Percentiles rank a stretch among this genome's conserved stretches.
These are phyloP conservation scores for Colletotrichum limetticola DNA, from an alignment of 2,329 filamentous ascomycete species.

Conservation along the genomic window DNA sequence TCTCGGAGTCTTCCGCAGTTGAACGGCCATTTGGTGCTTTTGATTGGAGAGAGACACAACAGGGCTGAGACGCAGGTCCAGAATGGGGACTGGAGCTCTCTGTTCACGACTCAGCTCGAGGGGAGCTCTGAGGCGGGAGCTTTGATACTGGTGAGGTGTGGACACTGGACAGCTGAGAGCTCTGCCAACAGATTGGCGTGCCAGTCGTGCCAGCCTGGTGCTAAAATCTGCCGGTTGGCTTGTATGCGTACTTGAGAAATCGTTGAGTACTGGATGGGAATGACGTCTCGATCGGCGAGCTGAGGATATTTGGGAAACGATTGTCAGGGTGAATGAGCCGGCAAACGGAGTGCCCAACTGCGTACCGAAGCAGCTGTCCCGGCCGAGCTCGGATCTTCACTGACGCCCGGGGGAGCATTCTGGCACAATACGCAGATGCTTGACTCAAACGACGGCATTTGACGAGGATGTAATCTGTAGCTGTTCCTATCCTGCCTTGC, in stretches of 20 bases:
- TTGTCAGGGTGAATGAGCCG: not conserved
- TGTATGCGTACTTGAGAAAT: not conserved
- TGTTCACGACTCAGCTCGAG: not conserved
- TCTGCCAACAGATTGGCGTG: too few species aligned
- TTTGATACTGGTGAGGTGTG: not conserved
- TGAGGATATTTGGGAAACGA: not conserved
- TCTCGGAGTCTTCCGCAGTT: slow-evolving; percentile 15
- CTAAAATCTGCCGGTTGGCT: too few species aligned
- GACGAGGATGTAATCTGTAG: not conserved
- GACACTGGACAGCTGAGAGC: too few species aligned
- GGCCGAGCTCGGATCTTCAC: slow-evolving; percentile 14
- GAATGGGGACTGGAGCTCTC: slow-evolving; percentile 4
- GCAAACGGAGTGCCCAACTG: not conserved
- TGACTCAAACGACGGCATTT: not conserved
- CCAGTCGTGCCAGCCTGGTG: too few species aligned
- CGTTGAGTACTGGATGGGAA: not conserved
- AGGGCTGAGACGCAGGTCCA: slow-evolving; percentile 1
- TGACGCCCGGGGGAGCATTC: not conserved
- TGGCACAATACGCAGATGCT: not conserved
- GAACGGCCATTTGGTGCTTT: not conserved
- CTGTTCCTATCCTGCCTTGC: too few species aligned
- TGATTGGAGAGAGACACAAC: slow-evolving; percentile 25
- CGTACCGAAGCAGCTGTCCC: not conserved
- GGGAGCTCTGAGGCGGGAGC: not conserved
- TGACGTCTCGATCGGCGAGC: not conserved